These are phyloP conservation scores for Didymella keratinophila DNA, from an alignment of 2,329 filamentous ascomycete genomes.

Conservation along the genomic window DNA sequence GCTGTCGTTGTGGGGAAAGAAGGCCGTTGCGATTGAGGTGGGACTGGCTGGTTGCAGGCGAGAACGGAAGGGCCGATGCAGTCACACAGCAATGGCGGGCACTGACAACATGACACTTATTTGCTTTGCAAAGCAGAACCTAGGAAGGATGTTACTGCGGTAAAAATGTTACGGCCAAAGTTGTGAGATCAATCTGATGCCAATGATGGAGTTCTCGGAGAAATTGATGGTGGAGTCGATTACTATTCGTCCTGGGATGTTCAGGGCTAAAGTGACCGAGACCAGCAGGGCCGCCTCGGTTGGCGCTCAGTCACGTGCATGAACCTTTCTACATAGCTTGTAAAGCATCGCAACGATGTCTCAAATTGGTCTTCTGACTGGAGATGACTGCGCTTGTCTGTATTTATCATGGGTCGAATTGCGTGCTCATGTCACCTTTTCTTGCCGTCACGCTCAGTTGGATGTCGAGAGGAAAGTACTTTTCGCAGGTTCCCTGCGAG, in stretches of 20 bases:
- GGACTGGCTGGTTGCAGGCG: slow-evolving; percentile 6
- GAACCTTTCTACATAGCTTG: neutral
- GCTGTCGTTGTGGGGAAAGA: neutral
- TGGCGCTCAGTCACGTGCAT: slow-evolving; percentile 8
- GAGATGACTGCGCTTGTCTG: neutral
- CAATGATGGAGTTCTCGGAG: neutral
- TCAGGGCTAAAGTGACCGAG: slow-evolving; percentile 2
- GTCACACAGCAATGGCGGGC: neutral
- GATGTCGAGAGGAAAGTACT: no score
- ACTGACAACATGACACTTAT: neutral
- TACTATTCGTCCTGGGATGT: slow-evolving; percentile 15
- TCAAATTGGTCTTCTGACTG: neutral
- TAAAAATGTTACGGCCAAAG: slow-evolving; percentile 5
- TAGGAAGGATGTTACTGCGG: neutral
- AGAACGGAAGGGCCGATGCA: slow-evolving; percentile 1
- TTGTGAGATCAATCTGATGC: neutral
- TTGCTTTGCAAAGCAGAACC: neutral
- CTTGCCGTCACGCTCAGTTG: no score
- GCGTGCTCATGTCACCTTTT: neutral
- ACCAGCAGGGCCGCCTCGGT: slow-evolving; percentile 9
- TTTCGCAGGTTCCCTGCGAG: no score
- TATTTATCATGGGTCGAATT: neutral
- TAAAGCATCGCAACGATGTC: slow-evolving; percentile 7
- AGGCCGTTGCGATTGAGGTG: neutral
- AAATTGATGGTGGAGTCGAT: slow-evolving; percentile 11